Evolutionary conservation across 371 early-diverging fungal species (phyloP), one percentile per base, ranked within the genome.

Genomic region (Lichtheimia ornata): DNA sequence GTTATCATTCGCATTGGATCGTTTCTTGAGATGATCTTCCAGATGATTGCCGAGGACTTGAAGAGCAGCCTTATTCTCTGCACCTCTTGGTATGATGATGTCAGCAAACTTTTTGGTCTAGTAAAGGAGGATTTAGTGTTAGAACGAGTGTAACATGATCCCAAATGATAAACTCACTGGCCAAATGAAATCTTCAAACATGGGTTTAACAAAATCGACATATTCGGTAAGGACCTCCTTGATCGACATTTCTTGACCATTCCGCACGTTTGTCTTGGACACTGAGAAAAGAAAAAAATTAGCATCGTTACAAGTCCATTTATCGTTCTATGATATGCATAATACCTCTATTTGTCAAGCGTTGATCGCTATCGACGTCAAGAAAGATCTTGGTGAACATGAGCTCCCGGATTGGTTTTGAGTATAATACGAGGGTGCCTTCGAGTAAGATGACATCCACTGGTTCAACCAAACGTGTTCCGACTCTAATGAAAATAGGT

Each of bases 11-110:
- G 35, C 54, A n/a, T 20, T 49, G 5, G 53, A 45, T 41, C 62
- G 55, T 35, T 44, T 18, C 27, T 67, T 73, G 41, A 84, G 60
- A 51, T 84, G 70, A 41, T 89, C 88, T 50, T 79, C 77, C 7
- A 89, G 67, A 53, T 88, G 89, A 27, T 84, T 76, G 3, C 82
- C 73, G 58, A 94, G 80, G 35, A 95, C 77, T 54, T 88, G 82
- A 24, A 94, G 78, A 0, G 94, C 95, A 44, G 91, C 84, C 13
- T 66, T 67, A 71, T 95, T 94, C 17, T 86, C 83, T 30, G 76
- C 74, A 43, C 94, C 94, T 28, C 91, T 85, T n/a, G 95, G 94
- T 54, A 94, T 88, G 53, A 95, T 88, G 45, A 95, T 88, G 60
- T 95, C 93, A 1, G 94, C 95, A 69, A 81, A 89, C 56, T 91